Evolutionary conservation across 331 rosid genomes (phyloP).

Genomic region (Malus hybrid): DNA sequence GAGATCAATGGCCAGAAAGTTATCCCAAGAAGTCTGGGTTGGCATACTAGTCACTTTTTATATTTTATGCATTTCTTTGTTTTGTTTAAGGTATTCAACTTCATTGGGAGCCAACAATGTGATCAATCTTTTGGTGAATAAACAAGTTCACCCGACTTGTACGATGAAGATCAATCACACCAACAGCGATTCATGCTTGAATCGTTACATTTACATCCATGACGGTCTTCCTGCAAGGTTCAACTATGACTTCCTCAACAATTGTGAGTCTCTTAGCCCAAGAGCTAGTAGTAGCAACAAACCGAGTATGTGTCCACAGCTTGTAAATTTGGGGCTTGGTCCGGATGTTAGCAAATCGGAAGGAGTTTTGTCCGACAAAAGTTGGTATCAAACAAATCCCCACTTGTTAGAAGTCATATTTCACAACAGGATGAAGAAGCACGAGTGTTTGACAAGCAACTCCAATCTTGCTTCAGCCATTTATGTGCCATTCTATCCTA

Average conservation of each 20-base stretch:
- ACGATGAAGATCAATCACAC: neutral
- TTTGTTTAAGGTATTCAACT: neutral
- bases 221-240: slow-evolving; percentile 46
- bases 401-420: slow-evolving; percentile 63
- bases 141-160: neutral
- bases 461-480: slow-evolving; percentile 58
- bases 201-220: slow-evolving; percentile 53
- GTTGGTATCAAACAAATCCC: slow-evolving; percentile 67
- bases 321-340: slow-evolving; percentile 60
- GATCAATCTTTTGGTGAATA: neutral
- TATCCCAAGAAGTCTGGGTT: slow-evolving; percentile 15
- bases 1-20: neutral
- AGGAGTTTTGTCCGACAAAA: slow-evolving; percentile 25
- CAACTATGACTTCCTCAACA: slow-evolving; percentile 39
- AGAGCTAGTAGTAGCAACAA: slow-evolving; percentile 27
- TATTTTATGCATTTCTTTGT: neutral
- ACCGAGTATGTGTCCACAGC: slow-evolving; percentile 63
- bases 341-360: slow-evolving; percentile 23
- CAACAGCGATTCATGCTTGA: slow-evolving; percentile 25
- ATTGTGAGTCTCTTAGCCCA: slow-evolving; percentile 39
- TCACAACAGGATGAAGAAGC: slow-evolving; percentile 60
- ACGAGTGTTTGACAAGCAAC: slow-evolving; percentile 56
- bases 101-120: neutral
- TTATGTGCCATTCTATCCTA: slow-evolving; percentile 74
- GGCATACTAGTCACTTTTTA: slow-evolving; percentile 6